Conservation (phyloP, 306 rosid genomes). For the Quercus mongolica region DNA sequence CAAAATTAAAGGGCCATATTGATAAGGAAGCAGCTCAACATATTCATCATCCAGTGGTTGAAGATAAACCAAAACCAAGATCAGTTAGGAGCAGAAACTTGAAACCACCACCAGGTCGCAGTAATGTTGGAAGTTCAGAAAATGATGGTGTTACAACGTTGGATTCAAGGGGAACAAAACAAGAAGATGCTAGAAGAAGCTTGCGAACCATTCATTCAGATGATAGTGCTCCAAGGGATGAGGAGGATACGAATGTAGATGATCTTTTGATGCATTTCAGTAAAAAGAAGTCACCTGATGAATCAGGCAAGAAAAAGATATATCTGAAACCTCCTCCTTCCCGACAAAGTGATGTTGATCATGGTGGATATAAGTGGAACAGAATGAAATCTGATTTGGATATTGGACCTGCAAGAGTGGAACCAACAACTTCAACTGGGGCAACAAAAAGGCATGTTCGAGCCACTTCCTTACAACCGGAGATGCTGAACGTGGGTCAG, state of each 20-base stretch:
- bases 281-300: slow-evolving; percentile 25
- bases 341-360: slow-evolving; percentile 8
- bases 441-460: slow-evolving; percentile 18
- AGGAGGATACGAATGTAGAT: slow-evolving; percentile 31
- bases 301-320: slow-evolving; percentile 12
- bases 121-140: not conserved
- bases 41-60: slow-evolving; percentile 2
- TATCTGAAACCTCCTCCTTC: slow-evolving; percentile 2
- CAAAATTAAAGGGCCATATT: not conserved
- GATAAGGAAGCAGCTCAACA: slow-evolving; percentile 26
- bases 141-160: not conserved
- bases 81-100: slow-evolving; percentile 56
- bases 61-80: slow-evolving; percentile 47
- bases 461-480: slow-evolving; percentile 37
- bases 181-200: not conserved
- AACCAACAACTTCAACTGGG: slow-evolving; percentile 11
- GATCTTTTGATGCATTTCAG: slow-evolving; percentile 37
- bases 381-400: slow-evolving; percentile 7
- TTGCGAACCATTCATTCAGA: not conserved
- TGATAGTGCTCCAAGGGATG: not conserved
- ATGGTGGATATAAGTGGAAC: slow-evolving; percentile 4
- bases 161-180: not conserved
- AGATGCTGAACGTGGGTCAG: slow-evolving; percentile 3
- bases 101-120: slow-evolving; percentile 28
- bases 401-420: slow-evolving; percentile 22